A percentile compares a stretch with the other conserved stretches of the same genome.
Evolutionary conservation across 169 alveolate species (phyloP).

Genomic region (Hepatocystis sp.): DNA sequence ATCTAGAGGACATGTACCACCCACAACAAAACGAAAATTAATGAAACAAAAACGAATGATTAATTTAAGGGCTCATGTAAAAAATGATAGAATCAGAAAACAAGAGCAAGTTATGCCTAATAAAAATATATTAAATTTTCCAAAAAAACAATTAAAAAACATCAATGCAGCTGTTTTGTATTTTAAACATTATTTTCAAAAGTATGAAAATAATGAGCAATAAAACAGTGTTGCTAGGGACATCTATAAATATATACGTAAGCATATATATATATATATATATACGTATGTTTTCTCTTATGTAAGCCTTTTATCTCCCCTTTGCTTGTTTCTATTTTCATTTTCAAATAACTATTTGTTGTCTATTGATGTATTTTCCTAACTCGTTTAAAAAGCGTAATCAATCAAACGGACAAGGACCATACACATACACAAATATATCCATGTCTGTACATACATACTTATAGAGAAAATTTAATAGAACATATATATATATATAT

Average conservation of each 20-base stretch:
- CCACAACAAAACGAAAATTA: slow-evolving; percentile 53
- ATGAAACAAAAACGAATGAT: slow-evolving; percentile 76
- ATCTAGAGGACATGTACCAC: slow-evolving; percentile 66
- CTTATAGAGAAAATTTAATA: no score
- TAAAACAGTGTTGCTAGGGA: neutral
- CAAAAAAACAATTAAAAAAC: slow-evolving; percentile 55
- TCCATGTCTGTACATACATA: no score
- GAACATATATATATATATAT: no score
- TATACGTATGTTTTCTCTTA: no score
- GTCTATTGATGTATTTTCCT: no score
- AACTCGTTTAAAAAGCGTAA: no score
- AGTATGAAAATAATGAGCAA: slow-evolving; percentile 20
- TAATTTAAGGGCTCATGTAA: slow-evolving; percentile 53
- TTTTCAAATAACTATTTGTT: no score
- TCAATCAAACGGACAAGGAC: no score
- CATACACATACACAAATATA: no score
- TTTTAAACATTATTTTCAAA: slow-evolving; percentile 56
- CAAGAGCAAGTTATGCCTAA: slow-evolving; percentile 56
- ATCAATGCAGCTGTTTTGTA: slow-evolving; percentile 73
- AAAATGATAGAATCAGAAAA: slow-evolving; percentile 47
- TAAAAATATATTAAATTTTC: slow-evolving; percentile 64
- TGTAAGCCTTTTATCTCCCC: no score
- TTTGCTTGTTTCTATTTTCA: no score
- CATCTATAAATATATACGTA: neutral
- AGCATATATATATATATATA: no score